phyloP scores from a whole-genome alignment of 176 grass and related monocot genomes.

The Triticum monococcum region DNA sequence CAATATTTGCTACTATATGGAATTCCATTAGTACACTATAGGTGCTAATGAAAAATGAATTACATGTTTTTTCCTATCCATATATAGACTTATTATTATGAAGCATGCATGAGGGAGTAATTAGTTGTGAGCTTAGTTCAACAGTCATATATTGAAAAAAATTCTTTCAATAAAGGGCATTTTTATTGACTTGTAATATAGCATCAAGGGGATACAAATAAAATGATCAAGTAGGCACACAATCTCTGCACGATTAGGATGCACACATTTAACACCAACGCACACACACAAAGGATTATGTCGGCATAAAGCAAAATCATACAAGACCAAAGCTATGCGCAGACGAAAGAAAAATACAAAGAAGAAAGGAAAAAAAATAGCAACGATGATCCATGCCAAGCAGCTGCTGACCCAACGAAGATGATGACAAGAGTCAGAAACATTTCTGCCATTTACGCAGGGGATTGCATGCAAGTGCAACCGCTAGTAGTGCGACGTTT shows the following conservation, averaged over 20 bases:
- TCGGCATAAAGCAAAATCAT: no score
- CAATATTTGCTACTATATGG: background rate
- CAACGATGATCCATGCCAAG: no score
- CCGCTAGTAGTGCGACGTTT: background rate
- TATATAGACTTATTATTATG: background rate
- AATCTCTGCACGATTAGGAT: no score
- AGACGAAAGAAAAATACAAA: no score
- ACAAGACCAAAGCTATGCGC: no score
- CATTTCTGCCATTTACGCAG: background rate
- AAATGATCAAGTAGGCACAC: background rate
- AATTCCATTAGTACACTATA: background rate
- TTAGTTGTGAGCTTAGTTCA: background rate
- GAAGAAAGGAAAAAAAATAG: no score
- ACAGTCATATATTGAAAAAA: background rate
- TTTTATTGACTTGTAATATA: no score
- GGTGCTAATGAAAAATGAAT: background rate
- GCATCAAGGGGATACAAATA: background rate
- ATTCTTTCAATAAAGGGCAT: no score
- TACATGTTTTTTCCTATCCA: background rate
- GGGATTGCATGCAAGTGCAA: background rate
- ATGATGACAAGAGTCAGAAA: background rate
- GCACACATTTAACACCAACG: no score
- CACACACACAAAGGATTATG: no score
- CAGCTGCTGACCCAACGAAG: no score
- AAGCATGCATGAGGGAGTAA: background rate